These are phyloP conservation scores for Suillus ampliporus DNA, from an alignment of 768 basidiomycete species.

Conservation along the genomic window DNA sequence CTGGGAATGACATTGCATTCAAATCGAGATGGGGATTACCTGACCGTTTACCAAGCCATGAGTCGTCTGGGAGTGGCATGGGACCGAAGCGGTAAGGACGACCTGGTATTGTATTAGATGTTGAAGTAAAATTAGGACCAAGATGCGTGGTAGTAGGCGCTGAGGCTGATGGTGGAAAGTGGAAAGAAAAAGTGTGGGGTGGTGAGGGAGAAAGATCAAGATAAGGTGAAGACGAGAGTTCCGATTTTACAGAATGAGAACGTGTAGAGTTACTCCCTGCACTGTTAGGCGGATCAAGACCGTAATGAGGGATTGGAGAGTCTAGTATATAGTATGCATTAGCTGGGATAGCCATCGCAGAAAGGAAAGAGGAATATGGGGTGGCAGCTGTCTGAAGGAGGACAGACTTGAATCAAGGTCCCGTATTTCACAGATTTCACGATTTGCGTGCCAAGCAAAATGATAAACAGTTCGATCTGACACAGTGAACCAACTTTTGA, in stretches of 20 bases:
- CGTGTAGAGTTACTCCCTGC: constrained; percentile 13
- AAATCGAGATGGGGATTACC: constrained; percentile 27
- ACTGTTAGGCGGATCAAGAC: constrained; percentile 2
- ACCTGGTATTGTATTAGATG: constrained; percentile 10
- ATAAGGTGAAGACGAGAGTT: constrained; percentile 29
- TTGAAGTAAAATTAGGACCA: background rate
- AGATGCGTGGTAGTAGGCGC: background rate
- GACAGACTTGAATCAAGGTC: background rate
- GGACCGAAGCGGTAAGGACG: constrained; percentile 28
- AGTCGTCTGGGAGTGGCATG: constrained; percentile 30
- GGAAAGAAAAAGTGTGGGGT: constrained; percentile 27
- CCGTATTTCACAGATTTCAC: constrained; percentile 5
- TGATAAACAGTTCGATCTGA: background rate
- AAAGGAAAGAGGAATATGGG: background rate
- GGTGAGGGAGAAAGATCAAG: constrained; percentile 29
- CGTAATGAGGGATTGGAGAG: constrained; percentile 15
- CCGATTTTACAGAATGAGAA: constrained; percentile 34
- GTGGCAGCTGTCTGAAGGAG: background rate
- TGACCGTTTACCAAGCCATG: constrained; percentile 30
- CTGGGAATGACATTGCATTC: constrained; percentile 51
- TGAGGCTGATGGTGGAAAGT: constrained; percentile 19
- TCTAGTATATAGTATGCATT: constrained; percentile 9
- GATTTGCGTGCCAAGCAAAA: constrained; percentile 4
- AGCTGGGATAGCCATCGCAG: constrained; percentile 2
- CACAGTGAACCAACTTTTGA: no score